Conservation (phyloP, 495 filamentous ascomycete species). For the Podospora bellae-mahoneyi region DNA sequence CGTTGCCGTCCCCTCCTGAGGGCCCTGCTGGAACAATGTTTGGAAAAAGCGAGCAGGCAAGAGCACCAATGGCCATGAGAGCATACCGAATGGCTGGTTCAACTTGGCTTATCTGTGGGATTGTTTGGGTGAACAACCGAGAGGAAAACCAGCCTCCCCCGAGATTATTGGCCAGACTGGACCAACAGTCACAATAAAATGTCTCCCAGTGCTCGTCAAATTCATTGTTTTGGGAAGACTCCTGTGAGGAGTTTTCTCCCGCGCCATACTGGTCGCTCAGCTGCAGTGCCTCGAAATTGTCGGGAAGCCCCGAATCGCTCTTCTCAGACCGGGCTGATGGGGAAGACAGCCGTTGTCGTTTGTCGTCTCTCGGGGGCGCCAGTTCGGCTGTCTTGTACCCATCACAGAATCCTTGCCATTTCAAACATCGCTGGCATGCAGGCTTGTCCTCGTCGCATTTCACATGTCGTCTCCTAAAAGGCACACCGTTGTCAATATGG, state of each 20-base stretch:
- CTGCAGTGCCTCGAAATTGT: background rate
- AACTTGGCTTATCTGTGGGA: conserved; percentile 24
- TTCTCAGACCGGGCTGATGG: conserved; percentile 8
- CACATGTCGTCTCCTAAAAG: conserved; percentile 43
- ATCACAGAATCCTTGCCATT: conserved; percentile 30
- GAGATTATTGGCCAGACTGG: conserved; percentile 18
- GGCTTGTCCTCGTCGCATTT: conserved; percentile 59
- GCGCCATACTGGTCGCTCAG: background rate
- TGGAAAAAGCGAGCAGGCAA: conserved; percentile 18
- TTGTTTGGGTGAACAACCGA: conserved; percentile 21
- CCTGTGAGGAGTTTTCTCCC: background rate
- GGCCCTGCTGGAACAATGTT: background rate
- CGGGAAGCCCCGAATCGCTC: background rate
- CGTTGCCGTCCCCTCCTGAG: background rate
- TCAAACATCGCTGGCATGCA: conserved; percentile 30
- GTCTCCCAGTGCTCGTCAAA: background rate
- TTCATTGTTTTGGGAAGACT: background rate
- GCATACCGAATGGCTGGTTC: conserved; percentile 28
- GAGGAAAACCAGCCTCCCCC: conserved; percentile 25
- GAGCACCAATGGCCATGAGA: conserved; percentile 28
- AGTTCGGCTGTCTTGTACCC: conserved; percentile 19
- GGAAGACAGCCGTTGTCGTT: background rate
- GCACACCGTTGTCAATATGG: background rate
- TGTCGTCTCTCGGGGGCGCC: background rate
- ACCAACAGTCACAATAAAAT: conserved; percentile 25